Evolutionary conservation across 106 monocot genomes (phyloP), one percentile per base, ranked within the genome.

Genomic region (Phalaenopsis equestris): DNA sequence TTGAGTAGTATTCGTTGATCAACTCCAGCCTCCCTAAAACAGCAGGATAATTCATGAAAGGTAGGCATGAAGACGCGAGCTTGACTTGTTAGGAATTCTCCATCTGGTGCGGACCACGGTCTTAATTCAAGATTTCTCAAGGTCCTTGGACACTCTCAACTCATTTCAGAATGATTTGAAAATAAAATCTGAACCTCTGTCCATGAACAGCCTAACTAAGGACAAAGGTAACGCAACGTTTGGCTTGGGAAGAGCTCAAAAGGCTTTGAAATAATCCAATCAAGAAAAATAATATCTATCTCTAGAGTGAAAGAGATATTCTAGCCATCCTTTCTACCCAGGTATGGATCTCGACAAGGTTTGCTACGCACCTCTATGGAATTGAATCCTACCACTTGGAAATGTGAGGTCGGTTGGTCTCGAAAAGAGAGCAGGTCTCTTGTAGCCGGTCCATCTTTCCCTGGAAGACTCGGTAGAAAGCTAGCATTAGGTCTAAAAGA

Each of bases 271-370:
- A 58, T 15, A 58, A 11, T 58, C 58, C 15, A 58, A 58, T 58
- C 58, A 15, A 58, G 15, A 15, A 15, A 58, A 58, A 58, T 58
- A 5, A 58, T 58, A 58, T 58, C 58, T 11, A 58, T 58, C 58
- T 58, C 58, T 58, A 58, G 58, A 58, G 58, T 58, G 58, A 58
- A 58, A 58, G 58, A 58, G 58, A 58, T 58, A 58, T 58, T 58
- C 58, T 58, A 58, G 58, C 58, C 58, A 11, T 58, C 58, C 30
- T 30, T 30, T 30, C 30, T 30, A 30, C 30, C 30, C 0, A 0
- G 30, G 30, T 30, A 30, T 30, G 58, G 58, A 58, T 58, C 58
- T 58, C 58, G 58, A 58, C 58, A 58, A 58, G 58, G 58, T 58
- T 58, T 15, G 47, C 47, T 47, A 2, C 2, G 47, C 47, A 47